phyloP scores from a whole-genome alignment of 2,329 filamentous ascomycete species.

The Aspergillus tubingensis region DNA sequence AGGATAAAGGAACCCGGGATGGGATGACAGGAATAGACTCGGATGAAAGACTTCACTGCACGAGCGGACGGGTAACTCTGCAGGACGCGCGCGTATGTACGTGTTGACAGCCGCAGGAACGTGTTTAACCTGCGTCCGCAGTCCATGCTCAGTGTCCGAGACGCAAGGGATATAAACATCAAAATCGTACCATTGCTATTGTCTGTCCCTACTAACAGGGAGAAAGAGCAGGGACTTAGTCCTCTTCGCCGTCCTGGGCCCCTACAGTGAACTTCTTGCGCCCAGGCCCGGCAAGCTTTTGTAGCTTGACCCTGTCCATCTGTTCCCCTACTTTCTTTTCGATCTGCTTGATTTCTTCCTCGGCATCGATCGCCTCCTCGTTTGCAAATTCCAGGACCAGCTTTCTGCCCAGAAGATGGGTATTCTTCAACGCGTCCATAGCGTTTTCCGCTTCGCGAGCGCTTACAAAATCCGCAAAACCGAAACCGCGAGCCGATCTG shows the following conservation, averaged over 20 bases:
- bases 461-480: conserved; percentile 94
- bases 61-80: conserved; percentile 28
- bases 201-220: conserved; percentile 35
- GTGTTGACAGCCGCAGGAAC: conserved; percentile 39
- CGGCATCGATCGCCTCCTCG: conserved; percentile 83
- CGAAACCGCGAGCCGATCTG: conserved; percentile 84
- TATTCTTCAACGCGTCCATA: conserved; percentile 86
- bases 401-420: conserved; percentile 85
- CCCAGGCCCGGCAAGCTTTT: conserved; percentile 79
- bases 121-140: conserved; percentile 33
- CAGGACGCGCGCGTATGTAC: conserved; percentile 31
- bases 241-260: conserved; percentile 65
- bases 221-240: conserved; percentile 34
- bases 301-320: conserved; percentile 84
- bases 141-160: conserved; percentile 21
- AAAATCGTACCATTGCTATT: conserved; percentile 24
- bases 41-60: conserved; percentile 25
- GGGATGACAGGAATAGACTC: conserved; percentile 24
- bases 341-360: conserved; percentile 96
- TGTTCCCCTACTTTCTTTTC: conserved; percentile 92
- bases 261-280: conserved; percentile 86
- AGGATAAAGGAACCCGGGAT: conserved; percentile 17
- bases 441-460: conserved; percentile 87
- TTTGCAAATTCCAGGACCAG: conserved; percentile 91
- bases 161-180: conserved; percentile 38